These are phyloP conservation scores for Ceratocystis cacaofunesta DNA, from an alignment of 2,329 filamentous ascomycete genomes.

Conservation along the genomic window DNA sequence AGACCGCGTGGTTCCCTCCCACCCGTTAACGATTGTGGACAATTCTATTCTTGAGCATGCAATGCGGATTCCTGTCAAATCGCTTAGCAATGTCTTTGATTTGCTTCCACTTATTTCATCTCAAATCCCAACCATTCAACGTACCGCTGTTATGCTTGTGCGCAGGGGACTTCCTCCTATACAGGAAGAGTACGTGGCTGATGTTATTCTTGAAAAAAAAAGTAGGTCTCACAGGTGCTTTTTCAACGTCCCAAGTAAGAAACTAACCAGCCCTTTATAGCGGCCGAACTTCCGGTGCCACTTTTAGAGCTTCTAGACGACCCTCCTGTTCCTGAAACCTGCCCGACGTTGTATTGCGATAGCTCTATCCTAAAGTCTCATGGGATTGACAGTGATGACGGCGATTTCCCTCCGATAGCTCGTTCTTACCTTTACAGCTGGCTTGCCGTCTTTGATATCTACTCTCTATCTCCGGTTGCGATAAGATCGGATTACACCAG, in stretches of 20 bases:
- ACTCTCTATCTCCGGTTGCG: constrained; percentile 61
- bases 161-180: constrained; percentile 62
- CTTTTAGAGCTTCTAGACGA: not conserved
- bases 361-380: not conserved
- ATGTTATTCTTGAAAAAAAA: constrained; percentile 56
- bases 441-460: constrained; percentile 80
- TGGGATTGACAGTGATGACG: not conserved
- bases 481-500: constrained; percentile 69
- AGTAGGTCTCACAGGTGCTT: constrained; percentile 24
- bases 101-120: not conserved
- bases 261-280: constrained; percentile 3
- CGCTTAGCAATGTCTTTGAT: not conserved
- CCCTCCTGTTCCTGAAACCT: constrained; percentile 30
- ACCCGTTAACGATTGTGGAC: not conserved
- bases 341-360: constrained; percentile 26
- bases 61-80: not conserved
- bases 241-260: constrained; percentile 15
- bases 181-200: constrained; percentile 71
- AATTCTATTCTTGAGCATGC: not conserved
- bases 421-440: constrained; percentile 73
- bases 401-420: constrained; percentile 22
- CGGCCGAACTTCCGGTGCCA: not conserved
- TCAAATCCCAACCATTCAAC: constrained; percentile 44
- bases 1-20: constrained; percentile 10
- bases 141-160: constrained; percentile 64